Conservation (phyloP, 2,329 filamentous ascomycete species). For the Albophoma yamanashiensis region DNA sequence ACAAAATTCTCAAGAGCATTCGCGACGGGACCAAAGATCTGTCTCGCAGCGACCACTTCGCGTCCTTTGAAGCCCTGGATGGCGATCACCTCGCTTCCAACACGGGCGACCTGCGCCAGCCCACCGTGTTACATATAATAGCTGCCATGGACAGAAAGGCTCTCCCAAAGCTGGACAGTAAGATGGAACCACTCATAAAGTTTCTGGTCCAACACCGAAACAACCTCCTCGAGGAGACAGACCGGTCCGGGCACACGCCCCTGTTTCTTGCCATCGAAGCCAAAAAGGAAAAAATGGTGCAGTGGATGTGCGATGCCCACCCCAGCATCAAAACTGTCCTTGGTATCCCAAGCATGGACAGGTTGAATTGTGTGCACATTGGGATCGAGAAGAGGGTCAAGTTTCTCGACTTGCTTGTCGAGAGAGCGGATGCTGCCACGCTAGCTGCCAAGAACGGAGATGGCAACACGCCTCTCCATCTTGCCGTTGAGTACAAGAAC, state of each 20-base stretch:
- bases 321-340: background rate
- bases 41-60: background rate
- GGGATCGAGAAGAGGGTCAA: background rate
- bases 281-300: background rate
- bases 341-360: background rate
- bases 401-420: background rate
- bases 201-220: background rate
- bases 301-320: background rate
- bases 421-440: background rate
- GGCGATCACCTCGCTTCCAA: background rate
- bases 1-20: background rate
- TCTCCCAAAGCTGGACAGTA: background rate
- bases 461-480: background rate
- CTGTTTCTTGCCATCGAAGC: background rate
- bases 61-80: background rate
- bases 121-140: background rate
- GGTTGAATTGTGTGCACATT: background rate
- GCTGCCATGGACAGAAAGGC: background rate
- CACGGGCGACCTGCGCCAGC: background rate
- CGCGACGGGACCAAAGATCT: background rate
- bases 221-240: background rate
- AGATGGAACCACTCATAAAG: background rate
- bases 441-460: background rate
- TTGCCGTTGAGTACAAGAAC: background rate
- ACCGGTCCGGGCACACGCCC: background rate